Conservation (phyloP, 2,329 filamentous ascomycete species). For the Aspergillus sp. region DNA sequence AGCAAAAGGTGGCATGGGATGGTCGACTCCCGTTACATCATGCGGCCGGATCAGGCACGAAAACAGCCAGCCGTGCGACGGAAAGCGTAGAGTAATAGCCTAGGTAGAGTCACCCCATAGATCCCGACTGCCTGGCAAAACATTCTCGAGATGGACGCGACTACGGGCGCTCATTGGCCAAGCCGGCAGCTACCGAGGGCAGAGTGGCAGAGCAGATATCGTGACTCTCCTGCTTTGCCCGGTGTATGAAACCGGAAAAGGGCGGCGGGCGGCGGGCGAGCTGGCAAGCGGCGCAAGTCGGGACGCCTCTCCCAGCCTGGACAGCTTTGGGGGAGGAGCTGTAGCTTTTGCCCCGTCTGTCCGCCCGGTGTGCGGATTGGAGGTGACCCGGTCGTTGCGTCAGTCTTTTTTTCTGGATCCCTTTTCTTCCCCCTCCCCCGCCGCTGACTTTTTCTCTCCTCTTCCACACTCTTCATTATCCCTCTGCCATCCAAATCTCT, state of each 20-base stretch:
- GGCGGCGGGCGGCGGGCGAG: conserved; percentile 15
- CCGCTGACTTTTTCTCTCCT: conserved; percentile 21
- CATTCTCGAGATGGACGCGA: conserved; percentile 29
- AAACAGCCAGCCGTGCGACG: not conserved
- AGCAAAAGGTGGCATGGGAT: conserved; percentile 8
- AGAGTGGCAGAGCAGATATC: conserved; percentile 25
- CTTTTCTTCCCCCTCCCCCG: conserved; percentile 23
- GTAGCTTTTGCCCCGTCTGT: conserved; percentile 27
- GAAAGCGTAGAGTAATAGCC: conserved; percentile 15
- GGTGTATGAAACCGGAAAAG: conserved; percentile 44
- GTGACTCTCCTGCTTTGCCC: conserved; percentile 43
- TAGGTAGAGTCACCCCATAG: conserved; percentile 20
- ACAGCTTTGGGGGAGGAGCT: not conserved
- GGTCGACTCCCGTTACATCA: conserved; percentile 18
- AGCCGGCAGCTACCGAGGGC: conserved; percentile 29
- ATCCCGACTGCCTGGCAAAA: conserved; percentile 26
- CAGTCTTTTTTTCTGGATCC: conserved; percentile 32
- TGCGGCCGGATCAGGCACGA: not conserved
- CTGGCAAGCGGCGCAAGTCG: conserved; percentile 32
- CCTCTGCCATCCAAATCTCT: conserved; percentile 6
- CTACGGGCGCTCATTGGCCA: conserved; percentile 27
- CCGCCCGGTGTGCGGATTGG: conserved; percentile 28
- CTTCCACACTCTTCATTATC: conserved; percentile 18
- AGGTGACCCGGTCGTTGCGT: conserved; percentile 36
- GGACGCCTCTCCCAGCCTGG: conserved; percentile 13